Base-by-base conservation (phyloP, 345 rosid species). In the Acer saccharum region DNA sequence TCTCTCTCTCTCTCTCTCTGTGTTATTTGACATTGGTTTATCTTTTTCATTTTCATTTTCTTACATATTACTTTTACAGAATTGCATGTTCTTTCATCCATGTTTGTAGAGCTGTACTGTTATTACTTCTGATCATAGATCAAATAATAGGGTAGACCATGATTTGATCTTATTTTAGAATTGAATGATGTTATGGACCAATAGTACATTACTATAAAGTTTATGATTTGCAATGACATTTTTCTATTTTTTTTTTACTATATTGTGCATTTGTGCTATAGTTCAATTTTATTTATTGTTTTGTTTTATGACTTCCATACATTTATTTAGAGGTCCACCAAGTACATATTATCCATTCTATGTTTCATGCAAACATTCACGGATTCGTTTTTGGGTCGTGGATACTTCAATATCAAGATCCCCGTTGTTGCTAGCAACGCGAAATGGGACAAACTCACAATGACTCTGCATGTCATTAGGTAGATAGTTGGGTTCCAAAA, bases 71-170 rank as follows among this genome's bases (percentile, higher is more conserved):
- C 29, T 27, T 52, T 46, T 65, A 39, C 39, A 32, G 46, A 69
- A 35, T 63, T 39, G 7, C 72, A 65, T 65, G 41, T 17, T 67
- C 35, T 68, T 81, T 63, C 21, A 25, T 48, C 58, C 43, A 67
- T 72, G 66, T 54, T 48, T 52, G 70, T 63, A 72, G 74, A 67
- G 75, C 63, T 76, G 55, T 65, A 20, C 64, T 60, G 66, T 60
- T 41, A 25, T 76, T 74, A 61, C 29, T 66, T 65, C 72, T 54
- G 67, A 48, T 29, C 29, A 72, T 50, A 71, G 64, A 69, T 68
- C 50, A 44, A 58, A 65, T 80, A 65, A 18, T 35, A 61, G 70
- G n/a, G 32, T 44, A 61, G 73, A 76, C 48, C 72, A 17, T 20
- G 64, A 76, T 27, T 32, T 66, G 66, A 65, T 54, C 29, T 18